Evolutionary conservation across 1,139 yeast species (phyloP), one percentile per base, ranked within the genome.

Genomic region (Blastobotrys elegans): DNA sequence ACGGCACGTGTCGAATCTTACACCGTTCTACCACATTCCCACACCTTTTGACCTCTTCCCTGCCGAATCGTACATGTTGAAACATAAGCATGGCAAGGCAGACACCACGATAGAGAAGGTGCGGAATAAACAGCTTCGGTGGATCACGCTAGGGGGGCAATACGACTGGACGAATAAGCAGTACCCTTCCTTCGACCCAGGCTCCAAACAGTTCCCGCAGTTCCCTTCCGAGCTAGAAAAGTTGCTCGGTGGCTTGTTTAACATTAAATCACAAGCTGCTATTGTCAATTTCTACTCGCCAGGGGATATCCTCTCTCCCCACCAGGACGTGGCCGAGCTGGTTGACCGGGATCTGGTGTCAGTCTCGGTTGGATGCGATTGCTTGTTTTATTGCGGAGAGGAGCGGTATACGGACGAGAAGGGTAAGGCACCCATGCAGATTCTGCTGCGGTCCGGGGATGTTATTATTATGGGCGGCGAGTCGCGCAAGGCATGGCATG

Each of bases 81-180:
- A 46, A 31, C 56, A 56, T 43, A 46, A 45, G 31, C 44, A 43
- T 8, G 40, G 44, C 4, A 56, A 55, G 36, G 42, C 47, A 10
- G 22, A 53, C 5, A 44, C 58, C 20, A 38, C 56, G 17, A 39
- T 53, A 45, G 45, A 43, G 11, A 44, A 52, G 24, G 51, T 62
- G 16, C 53, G 64, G 18, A 50, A 52, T 38, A 58, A 58, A 36
- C 59, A 63, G 51, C 60, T 71, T 26, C 63, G 75, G 14, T 71
- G 75, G 75, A 68, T 71, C 37, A 71, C 75, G 0, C 63, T 71
- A 4, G 75, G 75, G 2, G 75, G 75, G 4, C 75, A 71, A 52
- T 71, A 71, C 54, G 63, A 71, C 53, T 71, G 75, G 75, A 70
- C 76, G 0, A 55, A 61, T 27, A 71, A 72, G 46, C 61, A 53